Evolutionary conservation across 192 early-diverging fungal genomes (phyloP), one percentile per base, ranked within the genome.

Genomic region (Coemansia sp.): DNA sequence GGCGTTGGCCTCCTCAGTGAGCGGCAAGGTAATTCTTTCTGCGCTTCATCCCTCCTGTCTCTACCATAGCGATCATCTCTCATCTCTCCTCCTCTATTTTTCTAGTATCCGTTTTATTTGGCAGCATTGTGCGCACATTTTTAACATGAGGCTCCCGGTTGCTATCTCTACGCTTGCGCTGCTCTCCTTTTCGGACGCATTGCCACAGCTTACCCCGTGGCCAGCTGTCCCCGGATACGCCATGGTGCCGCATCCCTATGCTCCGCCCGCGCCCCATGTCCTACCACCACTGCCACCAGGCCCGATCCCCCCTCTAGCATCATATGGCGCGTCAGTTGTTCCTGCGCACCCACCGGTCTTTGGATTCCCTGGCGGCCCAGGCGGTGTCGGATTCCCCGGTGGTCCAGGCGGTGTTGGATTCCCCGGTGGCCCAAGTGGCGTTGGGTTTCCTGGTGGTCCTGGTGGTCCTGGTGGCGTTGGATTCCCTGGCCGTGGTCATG

Each of bases 141-240:
- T 43, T 18, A 59, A 6, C 3, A 79, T 79, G 76, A 79, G 73
- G 68, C 59, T 79, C n/a, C 39, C 58, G 2, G 34, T 73, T 58
- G 76, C 71, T n/a, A 73, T 79, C 35, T 57, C 71, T 20, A 55
- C 71, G 31, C 64, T 79, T 26, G 67, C 76, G 7, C 52, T 69
- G 33, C 14, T 73, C 20, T 64, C 63, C 18, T n/a, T 68, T 14
- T 61, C 64, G 7, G 16, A 48, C 38, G 71, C 64, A 5, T 13
- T 47, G 31, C 70, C 76, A 11, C 41, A 60, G 13, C 41, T 47
- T 25, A 37, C 57, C 28, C 76, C 76, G 0, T 73, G 67, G 70
- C 76, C 76, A 26, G 70, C 67, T 7, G 76, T 72, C n/a, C 47
- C 63, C 18, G 69, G 53, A 16, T 59, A 59, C 50, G 55, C 66